Conservation (phyloP, 2,329 filamentous ascomycete genomes). For the Stenocarpella maydis region DNA sequence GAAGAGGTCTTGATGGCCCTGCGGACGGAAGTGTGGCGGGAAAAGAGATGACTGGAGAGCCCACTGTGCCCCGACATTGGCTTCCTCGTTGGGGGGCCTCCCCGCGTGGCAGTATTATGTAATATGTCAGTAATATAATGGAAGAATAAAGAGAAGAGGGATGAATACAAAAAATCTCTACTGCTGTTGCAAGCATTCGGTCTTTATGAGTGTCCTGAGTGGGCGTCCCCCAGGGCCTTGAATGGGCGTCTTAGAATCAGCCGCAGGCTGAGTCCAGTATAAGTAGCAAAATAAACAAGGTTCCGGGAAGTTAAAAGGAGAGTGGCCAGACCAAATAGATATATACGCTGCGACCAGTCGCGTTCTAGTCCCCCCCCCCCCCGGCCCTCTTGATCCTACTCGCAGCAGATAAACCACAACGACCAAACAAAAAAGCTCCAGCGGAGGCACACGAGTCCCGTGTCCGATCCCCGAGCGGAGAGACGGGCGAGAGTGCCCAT, state of each 20-base stretch:
- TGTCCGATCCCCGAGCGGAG: neutral
- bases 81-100: neutral
- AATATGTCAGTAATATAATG: conserved; percentile 24
- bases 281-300: neutral
- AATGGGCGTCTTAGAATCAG: neutral
- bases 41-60: neutral
- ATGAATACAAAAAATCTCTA: conserved; percentile 23
- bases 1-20: neutral
- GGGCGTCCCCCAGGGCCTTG: neutral
- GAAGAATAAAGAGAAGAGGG: neutral
- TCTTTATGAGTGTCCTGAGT: neutral
- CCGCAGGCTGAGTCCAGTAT: neutral
- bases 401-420: too few species aligned
- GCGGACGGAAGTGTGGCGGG: neutral
- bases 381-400: too few species aligned
- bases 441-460: neutral
- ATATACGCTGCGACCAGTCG: neutral
- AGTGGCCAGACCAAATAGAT: too few species aligned
- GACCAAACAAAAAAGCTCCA: neutral
- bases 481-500: neutral
- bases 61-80: neutral
- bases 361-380: too few species aligned
- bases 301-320: neutral
- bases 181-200: neutral
- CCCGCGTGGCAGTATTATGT: conserved; percentile 4